phyloP scores from a whole-genome alignment of 2,329 filamentous ascomycete genomes.

The Fusarium luffae region DNA sequence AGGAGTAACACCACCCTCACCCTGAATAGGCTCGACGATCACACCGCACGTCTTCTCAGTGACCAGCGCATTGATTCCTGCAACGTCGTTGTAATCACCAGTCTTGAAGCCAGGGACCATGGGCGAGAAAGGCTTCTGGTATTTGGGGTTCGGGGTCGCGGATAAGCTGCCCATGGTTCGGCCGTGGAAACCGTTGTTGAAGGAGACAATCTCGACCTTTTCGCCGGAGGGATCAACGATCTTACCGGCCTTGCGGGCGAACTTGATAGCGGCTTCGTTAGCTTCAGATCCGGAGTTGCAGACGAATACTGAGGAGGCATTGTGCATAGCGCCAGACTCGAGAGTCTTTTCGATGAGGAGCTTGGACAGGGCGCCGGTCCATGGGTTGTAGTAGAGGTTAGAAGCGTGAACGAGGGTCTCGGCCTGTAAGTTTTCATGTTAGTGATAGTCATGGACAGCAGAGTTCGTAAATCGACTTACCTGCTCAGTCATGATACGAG shows the following conservation, averaged over 20 bases:
- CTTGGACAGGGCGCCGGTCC: conserved; percentile 90
- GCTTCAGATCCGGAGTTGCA: conserved; percentile 98
- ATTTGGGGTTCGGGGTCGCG: conserved; percentile 98
- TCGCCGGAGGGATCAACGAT: conserved; percentile 73
- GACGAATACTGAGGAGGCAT: conserved; percentile 84
- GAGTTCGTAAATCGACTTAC: conserved; percentile 51
- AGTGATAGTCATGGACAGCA: not conserved
- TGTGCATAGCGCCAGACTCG: conserved; percentile 83
- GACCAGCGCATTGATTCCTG: conserved; percentile 76
- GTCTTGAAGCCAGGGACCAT: conserved; percentile 96
- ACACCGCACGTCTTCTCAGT: conserved; percentile 91
- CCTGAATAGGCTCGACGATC: conserved; percentile 96
- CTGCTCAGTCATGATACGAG: conserved; percentile 81
- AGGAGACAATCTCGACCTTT: conserved; percentile 90
- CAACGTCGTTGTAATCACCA: conserved; percentile 85
- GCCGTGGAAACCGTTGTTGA: conserved; percentile 93
- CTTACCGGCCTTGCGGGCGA: conserved; percentile 91
- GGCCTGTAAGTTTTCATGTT: conserved; percentile 55
- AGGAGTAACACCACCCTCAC: conserved; percentile 91
- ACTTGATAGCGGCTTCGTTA: conserved; percentile 98
- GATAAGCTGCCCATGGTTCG: conserved; percentile 94
- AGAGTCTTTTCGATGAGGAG: conserved; percentile 84
- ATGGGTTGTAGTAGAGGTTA: conserved; percentile 97
- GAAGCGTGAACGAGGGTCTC: conserved; percentile 88
- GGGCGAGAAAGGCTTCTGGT: conserved; percentile 92